Conservation (phyloP, 352 stramenopile species). For the Globisporangium emineosum region DNA sequence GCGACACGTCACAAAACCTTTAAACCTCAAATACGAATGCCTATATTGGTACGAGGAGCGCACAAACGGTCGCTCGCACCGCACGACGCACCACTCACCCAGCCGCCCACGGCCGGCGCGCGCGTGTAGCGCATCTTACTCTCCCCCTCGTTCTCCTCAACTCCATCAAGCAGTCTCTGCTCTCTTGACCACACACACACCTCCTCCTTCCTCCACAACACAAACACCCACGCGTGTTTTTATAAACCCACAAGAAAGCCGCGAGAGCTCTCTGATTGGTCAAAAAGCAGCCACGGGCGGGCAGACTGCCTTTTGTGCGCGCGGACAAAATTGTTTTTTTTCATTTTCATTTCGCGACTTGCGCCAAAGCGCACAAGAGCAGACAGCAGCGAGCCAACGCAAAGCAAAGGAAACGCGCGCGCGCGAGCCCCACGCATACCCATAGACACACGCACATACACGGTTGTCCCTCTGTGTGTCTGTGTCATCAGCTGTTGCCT, state of each 20-base stretch:
- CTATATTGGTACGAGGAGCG: neutral
- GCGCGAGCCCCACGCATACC: neutral
- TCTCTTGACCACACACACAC: neutral
- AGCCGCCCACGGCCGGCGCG: too few relatives aligned
- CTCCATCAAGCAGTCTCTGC: neutral
- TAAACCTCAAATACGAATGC: neutral
- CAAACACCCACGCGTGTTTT: neutral
- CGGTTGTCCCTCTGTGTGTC: too few relatives aligned
- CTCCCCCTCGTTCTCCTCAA: neutral
- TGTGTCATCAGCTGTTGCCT: neutral
- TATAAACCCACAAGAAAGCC: neutral
- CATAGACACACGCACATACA: neutral
- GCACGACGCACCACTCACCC: neutral
- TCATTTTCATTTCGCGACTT: constrained; percentile 8
- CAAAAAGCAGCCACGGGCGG: neutral
- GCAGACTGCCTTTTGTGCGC: neutral
- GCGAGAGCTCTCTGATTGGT: neutral
- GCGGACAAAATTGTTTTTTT: neutral
- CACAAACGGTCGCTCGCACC: constrained; percentile 1
- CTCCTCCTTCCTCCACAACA: neutral
- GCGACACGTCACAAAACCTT: neutral
- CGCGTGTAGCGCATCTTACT: neutral
- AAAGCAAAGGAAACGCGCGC: neutral
- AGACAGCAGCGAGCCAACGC: neutral
- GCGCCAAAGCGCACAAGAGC: neutral